Conservation (phyloP, 202 grass and related monocot species). For the Sporobolus alterniflorus region DNA sequence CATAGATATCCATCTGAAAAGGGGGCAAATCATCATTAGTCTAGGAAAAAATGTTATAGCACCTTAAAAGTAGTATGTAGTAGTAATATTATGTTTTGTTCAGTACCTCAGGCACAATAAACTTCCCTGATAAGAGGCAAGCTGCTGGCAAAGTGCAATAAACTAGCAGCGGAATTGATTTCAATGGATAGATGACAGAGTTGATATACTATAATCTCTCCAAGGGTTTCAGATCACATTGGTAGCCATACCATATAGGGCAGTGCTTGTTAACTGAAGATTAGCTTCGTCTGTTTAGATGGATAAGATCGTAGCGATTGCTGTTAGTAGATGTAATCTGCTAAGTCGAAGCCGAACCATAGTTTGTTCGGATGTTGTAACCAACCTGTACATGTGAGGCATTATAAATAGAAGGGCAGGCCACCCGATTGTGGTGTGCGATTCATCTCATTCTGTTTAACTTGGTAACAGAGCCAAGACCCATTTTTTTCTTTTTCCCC, state of each 20-base stretch:
- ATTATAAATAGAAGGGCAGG: no score
- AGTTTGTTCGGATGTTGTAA: no score
- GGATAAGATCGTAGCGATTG: no score
- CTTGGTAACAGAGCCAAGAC: no score
- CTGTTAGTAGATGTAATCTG: no score
- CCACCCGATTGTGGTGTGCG: no score
- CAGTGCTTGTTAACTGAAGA: conserved; percentile 70
- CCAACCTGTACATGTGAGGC: no score
- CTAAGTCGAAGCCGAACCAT: no score
- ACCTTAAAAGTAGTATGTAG: background rate
- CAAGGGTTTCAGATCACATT: conserved; percentile 53
- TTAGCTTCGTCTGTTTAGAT: no score
- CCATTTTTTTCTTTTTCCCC: no score
- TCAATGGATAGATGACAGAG: conserved; percentile 60
- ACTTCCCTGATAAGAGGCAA: conserved; percentile 65
- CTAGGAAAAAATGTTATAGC: background rate
- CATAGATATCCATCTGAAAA: conserved; percentile 40
- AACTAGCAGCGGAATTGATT: conserved; percentile 59
- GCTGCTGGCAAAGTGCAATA: conserved; percentile 68
- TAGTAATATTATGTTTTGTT: background rate
- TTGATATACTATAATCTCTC: conserved; percentile 69
- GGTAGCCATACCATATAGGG: conserved; percentile 66
- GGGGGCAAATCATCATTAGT: background rate
- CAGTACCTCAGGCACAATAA: conserved; percentile 55
- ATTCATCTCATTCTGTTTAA: no score